A percentile compares a stretch with the other conserved stretches of the same genome.
phyloP scores from a whole-genome alignment of 768 basidiomycete species.

The Amanita exitialis region DNA sequence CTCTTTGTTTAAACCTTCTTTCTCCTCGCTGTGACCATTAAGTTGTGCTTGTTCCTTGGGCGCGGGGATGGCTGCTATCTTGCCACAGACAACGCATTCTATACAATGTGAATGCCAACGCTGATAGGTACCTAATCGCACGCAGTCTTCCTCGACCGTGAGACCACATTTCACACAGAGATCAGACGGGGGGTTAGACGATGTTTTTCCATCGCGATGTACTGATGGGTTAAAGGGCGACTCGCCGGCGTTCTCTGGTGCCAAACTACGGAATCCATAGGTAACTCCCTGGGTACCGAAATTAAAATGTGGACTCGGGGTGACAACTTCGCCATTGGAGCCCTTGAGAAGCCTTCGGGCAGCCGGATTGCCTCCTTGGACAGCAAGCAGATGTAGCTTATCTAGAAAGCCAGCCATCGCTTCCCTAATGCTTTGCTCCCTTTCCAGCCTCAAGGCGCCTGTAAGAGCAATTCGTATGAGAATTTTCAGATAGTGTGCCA shows the following conservation, averaged over 20 bases:
- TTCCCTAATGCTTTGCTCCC: slow-evolving; percentile 73
- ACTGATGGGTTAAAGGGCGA: slow-evolving; percentile 51
- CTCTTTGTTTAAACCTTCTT: slow-evolving; percentile 25
- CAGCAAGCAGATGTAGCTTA: slow-evolving; percentile 84
- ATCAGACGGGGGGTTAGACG: slow-evolving; percentile 77
- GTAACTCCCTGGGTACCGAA: slow-evolving; percentile 78
- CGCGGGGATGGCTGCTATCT: slow-evolving; percentile 53
- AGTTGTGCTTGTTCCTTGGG: slow-evolving; percentile 41
- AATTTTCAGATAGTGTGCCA: slow-evolving; percentile 99
- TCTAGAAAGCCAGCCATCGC: slow-evolving; percentile 89
- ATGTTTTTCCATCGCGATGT: slow-evolving; percentile 40
- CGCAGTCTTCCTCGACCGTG: slow-evolving; percentile 97
- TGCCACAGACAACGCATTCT: slow-evolving; percentile 76
- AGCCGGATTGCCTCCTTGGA: slow-evolving; percentile 73
- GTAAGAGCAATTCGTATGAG: slow-evolving; percentile 96
- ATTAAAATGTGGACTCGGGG: slow-evolving; percentile 37
- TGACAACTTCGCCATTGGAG: slow-evolving; percentile 54
- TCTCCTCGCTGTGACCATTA: slow-evolving; percentile 40
- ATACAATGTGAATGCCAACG: slow-evolving; percentile 96
- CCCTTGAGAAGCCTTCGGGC: slow-evolving; percentile 68
- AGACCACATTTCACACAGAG: slow-evolving; percentile 81
- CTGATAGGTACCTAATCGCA: slow-evolving; percentile 89
- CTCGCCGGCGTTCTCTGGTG: slow-evolving; percentile 86
- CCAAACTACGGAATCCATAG: slow-evolving; percentile 88
- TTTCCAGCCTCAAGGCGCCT: slow-evolving; percentile 89